phyloP scores from a whole-genome alignment of 1,139 yeast species.

The Petasospora fabianii region DNA sequence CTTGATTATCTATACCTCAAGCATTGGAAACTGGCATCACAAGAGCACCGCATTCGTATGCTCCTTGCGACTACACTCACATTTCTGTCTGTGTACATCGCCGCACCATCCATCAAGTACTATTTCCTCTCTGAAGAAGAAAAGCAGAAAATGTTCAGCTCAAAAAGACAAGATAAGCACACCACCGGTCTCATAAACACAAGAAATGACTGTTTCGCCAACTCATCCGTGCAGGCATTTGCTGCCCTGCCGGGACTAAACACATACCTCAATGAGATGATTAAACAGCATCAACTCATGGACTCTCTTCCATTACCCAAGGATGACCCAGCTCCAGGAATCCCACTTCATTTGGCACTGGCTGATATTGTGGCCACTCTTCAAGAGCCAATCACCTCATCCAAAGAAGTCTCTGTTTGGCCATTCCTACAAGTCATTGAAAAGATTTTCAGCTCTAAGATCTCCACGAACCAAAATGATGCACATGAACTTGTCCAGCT shows the following conservation, averaged over 20 bases:
- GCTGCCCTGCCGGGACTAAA: slow-evolving; percentile 64
- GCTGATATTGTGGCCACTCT: slow-evolving; percentile 52
- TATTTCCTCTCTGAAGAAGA: slow-evolving; percentile 19
- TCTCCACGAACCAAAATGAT: slow-evolving; percentile 85
- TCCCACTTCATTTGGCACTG: slow-evolving; percentile 56
- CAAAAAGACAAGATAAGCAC: slow-evolving; percentile 63
- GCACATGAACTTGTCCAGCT: slow-evolving; percentile 89
- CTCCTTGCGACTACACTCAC: slow-evolving; percentile 19
- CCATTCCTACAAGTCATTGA: slow-evolving; percentile 72
- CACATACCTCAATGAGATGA: slow-evolving; percentile 49
- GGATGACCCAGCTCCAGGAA: slow-evolving; percentile 26
- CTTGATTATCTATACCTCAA: slow-evolving; percentile 18
- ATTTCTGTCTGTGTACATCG: slow-evolving; percentile 26
- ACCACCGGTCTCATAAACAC: slow-evolving; percentile 82
- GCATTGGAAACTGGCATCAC: slow-evolving; percentile 23
- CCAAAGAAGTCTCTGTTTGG: slow-evolving; percentile 70
- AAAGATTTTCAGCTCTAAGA: slow-evolving; percentile 67
- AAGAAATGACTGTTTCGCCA: slow-evolving; percentile 90
- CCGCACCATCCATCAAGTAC: slow-evolving; percentile 27
- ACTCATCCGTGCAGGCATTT: slow-evolving; percentile 84
- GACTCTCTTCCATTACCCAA: slow-evolving; percentile 17
- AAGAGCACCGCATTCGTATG: slow-evolving; percentile 17
- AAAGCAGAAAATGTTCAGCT: slow-evolving; percentile 23
- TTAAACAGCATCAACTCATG: slow-evolving; percentile 32
- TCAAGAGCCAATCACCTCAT: slow-evolving; percentile 54